Evolutionary conservation across 1,139 yeast species (phyloP).

Genomic region (Suhomyces taliae): DNA sequence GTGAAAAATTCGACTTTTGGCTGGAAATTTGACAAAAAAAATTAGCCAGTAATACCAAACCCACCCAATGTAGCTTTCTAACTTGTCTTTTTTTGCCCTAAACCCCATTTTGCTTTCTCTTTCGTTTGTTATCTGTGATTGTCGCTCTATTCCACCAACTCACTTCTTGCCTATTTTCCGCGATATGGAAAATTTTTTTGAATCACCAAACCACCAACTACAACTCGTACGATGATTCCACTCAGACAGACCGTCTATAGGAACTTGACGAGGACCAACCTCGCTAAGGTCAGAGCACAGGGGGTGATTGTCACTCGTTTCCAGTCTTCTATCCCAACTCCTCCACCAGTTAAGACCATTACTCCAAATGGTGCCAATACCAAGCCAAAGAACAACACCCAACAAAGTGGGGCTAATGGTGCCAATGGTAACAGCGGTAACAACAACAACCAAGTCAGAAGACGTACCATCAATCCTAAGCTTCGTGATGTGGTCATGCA

Average conservation of each 20-base stretch:
- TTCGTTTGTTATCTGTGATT: neutral
- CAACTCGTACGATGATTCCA: constrained; percentile 19
- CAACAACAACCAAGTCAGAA: neutral
- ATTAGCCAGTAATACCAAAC: too few species aligned
- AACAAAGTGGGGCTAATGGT: constrained; percentile 3
- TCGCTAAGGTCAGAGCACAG: constrained; percentile 11
- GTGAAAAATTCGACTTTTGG: too few species aligned
- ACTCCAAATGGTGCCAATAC: constrained; percentile 1
- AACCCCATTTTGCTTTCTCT: neutral
- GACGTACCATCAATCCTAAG: constrained; percentile 21
- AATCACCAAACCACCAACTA: neutral
- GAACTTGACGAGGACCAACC: constrained; percentile 17
- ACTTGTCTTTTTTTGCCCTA: too few species aligned
- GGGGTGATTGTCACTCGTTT: constrained; percentile 13
- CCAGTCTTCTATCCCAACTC: constrained; percentile 14
- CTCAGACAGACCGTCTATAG: constrained; percentile 22
- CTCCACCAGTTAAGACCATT: neutral
- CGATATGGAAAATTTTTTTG: constrained; percentile 9
- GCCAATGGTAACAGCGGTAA: neutral
- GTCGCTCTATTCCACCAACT: neutral
- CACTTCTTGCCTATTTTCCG: neutral
- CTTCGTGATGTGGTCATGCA: constrained; percentile 38
- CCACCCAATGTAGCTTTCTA: too few species aligned
- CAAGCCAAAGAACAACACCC: neutral
- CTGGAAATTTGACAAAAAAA: too few species aligned